Percentiles rank a stretch among this genome's conserved stretches.
Conservation (phyloP, 2,329 filamentous ascomycete genomes). For the Cryoendolithus antarcticus region DNA sequence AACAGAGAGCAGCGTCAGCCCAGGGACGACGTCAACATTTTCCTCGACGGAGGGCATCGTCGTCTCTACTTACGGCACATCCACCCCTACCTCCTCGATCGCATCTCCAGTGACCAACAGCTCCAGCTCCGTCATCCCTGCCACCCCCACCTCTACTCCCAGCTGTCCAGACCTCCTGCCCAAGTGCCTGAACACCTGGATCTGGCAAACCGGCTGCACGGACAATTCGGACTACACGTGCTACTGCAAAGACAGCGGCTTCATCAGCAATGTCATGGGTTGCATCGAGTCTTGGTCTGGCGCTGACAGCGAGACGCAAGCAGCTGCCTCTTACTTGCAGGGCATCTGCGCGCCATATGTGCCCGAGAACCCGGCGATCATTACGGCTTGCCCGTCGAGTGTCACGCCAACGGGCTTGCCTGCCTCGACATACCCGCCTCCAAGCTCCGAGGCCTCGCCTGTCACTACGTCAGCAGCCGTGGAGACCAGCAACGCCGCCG, state of each 20-base stretch:
- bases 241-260: conserved; percentile 71
- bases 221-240: conserved; percentile 73
- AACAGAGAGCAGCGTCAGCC: conserved; percentile 1
- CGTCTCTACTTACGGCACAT: not conserved
- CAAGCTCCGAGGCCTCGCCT: conserved; percentile 7
- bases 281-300: conserved; percentile 70
- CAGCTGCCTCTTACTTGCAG: conserved; percentile 72
- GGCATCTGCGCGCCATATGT: conserved; percentile 76
- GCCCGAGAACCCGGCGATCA: conserved; percentile 68
- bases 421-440: not conserved
- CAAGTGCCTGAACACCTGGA: conserved; percentile 84
- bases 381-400: conserved; percentile 56
- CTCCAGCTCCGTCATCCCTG: conserved; percentile 1
- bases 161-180: conserved; percentile 62
- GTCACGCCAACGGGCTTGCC: conserved; percentile 33
- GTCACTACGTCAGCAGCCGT: conserved; percentile 6
- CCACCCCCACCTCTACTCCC: conserved; percentile 8
- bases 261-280: conserved; percentile 66
- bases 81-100: not conserved
- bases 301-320: conserved; percentile 51
- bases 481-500: conserved; percentile 1
- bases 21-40: conserved; percentile 1
- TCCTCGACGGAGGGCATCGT: not conserved
- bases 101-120: conserved; percentile 1
- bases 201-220: conserved; percentile 59